These are phyloP conservation scores for Hanseniaspora thailandica DNA, from an alignment of 805 yeast species.

Conservation along the genomic window DNA sequence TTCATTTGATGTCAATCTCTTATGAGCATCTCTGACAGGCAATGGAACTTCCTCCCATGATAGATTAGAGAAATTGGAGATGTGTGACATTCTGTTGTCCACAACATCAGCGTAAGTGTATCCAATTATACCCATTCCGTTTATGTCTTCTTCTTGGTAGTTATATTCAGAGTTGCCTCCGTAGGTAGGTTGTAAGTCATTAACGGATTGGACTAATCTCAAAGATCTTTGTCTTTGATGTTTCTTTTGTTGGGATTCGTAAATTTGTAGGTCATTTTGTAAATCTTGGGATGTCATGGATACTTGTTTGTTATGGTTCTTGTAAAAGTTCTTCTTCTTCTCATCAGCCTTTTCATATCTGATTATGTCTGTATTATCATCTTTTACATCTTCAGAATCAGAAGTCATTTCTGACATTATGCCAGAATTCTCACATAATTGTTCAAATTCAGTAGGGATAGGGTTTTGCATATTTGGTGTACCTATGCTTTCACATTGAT, in stretches of 20 bases:
- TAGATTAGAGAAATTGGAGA: slow-evolving; percentile 8
- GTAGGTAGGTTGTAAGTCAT: slow-evolving; percentile 3
- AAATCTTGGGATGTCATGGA: slow-evolving; percentile 7
- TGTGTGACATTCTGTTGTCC: slow-evolving; percentile 14
- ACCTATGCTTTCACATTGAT: neutral
- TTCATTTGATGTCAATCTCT: slow-evolving; percentile 9
- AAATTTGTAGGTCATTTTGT: neutral
- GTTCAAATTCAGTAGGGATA: slow-evolving; percentile 9
- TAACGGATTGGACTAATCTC: slow-evolving; percentile 12
- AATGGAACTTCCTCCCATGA: slow-evolving; percentile 14
- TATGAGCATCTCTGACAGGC: slow-evolving; percentile 14
- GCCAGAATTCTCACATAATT: slow-evolving; percentile 11
- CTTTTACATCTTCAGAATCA: neutral
- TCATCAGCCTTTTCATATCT: neutral
- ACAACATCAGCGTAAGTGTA: slow-evolving; percentile 14
- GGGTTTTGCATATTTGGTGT: neutral
- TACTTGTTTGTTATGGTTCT: neutral
- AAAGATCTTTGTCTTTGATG: slow-evolving; percentile 14
- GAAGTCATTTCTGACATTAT: slow-evolving; percentile 4
- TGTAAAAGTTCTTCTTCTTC: neutral
- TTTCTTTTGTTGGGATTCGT: slow-evolving; percentile 4
- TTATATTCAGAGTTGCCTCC: neutral
- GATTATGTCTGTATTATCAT: neutral
- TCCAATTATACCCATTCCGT: slow-evolving; percentile 14
- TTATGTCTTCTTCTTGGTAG: neutral